A percentile compares a stretch with the other conserved stretches of the same genome.
Evolutionary conservation across 306 rosid genomes (phyloP).

Genomic region (Ormosia emarginata): DNA sequence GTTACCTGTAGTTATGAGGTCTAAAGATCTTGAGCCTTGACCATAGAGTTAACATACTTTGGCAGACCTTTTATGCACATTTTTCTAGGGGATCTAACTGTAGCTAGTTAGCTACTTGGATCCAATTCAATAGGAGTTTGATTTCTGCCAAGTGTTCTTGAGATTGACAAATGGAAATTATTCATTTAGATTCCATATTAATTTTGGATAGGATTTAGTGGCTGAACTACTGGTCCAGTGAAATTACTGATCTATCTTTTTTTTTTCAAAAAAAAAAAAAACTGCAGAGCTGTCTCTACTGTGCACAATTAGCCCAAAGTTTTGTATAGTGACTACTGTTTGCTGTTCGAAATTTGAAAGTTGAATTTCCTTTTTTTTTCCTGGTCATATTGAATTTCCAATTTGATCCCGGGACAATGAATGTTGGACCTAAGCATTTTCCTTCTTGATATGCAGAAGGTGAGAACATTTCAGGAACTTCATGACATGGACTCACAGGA

Average conservation of each 20-base stretch:
- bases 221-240: not conserved
- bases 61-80: not conserved
- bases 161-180: slow-evolving; percentile 1
- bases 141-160: slow-evolving; percentile 15
- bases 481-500: slow-evolving; percentile 71
- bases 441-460: slow-evolving; percentile 56
- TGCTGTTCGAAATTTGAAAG: not conserved
- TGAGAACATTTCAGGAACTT: slow-evolving; percentile 90
- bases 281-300: not conserved
- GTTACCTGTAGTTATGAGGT: not conserved
- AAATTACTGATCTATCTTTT: not conserved
- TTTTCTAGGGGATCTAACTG: not conserved
- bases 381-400: slow-evolving; percentile 4
- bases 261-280: not conserved
- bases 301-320: not conserved
- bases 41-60: not conserved
- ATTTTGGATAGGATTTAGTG: slow-evolving; percentile 5
- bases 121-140: slow-evolving; percentile 1
- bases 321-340: not conserved
- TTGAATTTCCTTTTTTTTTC: not conserved
- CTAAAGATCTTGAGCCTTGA: not conserved
- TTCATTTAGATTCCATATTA: slow-evolving; percentile 12
- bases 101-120: slow-evolving; percentile 6
- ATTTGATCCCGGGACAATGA: not conserved
- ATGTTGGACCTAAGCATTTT: slow-evolving; percentile 18